Conservation (phyloP, 2,329 filamentous ascomycete species). For the Calycina herbarum region DNA sequence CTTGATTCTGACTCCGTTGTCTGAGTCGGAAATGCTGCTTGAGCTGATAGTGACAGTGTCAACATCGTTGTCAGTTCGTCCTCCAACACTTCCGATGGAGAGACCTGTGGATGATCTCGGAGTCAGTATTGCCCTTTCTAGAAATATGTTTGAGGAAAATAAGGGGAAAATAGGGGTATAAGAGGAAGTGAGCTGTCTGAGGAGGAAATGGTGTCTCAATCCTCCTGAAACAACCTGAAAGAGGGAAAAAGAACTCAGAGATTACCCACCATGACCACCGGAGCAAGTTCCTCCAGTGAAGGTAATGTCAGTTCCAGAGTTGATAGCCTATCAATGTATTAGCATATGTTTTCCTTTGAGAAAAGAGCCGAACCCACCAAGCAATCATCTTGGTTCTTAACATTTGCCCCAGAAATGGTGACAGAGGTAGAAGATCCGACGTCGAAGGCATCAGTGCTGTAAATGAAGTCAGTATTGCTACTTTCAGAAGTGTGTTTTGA, state of each 20-base stretch:
- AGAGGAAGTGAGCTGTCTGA: too few species aligned
- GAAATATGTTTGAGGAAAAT: too few species aligned
- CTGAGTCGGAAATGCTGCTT: slow-evolving; percentile 17
- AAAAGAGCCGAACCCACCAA: slow-evolving; percentile 31
- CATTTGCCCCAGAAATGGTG: slow-evolving; percentile 49
- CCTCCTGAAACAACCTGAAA: too few species aligned
- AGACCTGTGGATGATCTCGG: slow-evolving; percentile 32
- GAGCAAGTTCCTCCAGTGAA: slow-evolving; percentile 26
- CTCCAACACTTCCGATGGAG: slow-evolving; percentile 58
- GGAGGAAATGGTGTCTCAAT: too few species aligned
- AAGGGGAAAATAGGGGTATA: too few species aligned
- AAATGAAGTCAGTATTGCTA: too few species aligned
- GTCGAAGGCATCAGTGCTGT: slow-evolving; percentile 51
- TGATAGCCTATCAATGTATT: slow-evolving; percentile 43
- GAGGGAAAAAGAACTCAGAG: too few species aligned
- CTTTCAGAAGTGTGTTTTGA: too few species aligned
- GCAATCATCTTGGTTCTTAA: slow-evolving; percentile 61
- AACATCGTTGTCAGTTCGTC: slow-evolving; percentile 38
- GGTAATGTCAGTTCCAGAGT: slow-evolving; percentile 46
- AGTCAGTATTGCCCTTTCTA: too few species aligned
- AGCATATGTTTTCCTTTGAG: not conserved
- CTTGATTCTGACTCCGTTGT: slow-evolving; percentile 54
- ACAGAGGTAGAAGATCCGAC: slow-evolving; percentile 47
- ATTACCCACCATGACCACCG: slow-evolving; percentile 37
- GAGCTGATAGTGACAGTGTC: slow-evolving; percentile 10